These are phyloP conservation scores for Citrus trifoliata DNA, from an alignment of 345 rosid genomes.

Conservation along the genomic window DNA sequence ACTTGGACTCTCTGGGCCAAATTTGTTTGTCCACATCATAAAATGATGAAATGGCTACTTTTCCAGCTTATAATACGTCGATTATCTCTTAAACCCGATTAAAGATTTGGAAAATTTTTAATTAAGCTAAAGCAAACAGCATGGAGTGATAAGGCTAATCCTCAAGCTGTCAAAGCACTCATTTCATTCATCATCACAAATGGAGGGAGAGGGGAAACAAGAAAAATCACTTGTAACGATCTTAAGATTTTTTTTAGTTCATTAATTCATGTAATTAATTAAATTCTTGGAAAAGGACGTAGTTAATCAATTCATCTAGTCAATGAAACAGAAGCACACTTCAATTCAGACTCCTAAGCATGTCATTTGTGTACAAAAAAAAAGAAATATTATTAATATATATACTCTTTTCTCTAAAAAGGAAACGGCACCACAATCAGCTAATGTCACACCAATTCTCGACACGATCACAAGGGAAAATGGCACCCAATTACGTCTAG, in stretches of 20 bases:
- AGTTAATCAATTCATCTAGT: not conserved
- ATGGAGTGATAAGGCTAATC: conserved; percentile 12
- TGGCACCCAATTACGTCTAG: conserved; percentile 28
- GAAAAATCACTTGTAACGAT: not conserved
- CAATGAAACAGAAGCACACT: not conserved
- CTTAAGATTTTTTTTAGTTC: not conserved
- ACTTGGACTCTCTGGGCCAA: not conserved
- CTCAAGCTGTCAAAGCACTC: conserved; percentile 6
- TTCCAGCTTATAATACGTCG: not conserved
- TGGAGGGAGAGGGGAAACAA: not conserved
- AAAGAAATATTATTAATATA: too few relatives aligned
- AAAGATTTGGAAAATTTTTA: not conserved
- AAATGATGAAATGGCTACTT: conserved; percentile 7
- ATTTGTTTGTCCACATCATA: conserved; percentile 12
- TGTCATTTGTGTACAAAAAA: not conserved
- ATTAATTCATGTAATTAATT: not conserved
- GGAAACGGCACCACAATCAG: not conserved
- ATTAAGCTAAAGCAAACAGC: conserved; percentile 7
- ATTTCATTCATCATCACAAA: conserved; percentile 14
- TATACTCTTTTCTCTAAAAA: not conserved
- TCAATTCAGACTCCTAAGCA: not conserved
- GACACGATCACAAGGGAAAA: conserved; percentile 30
- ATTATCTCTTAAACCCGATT: not conserved
- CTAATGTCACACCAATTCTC: conserved; percentile 16
- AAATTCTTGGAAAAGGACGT: not conserved